phyloP scores from a whole-genome alignment of 2,329 filamentous ascomycete species.

The Aureobasidium sp. region DNA sequence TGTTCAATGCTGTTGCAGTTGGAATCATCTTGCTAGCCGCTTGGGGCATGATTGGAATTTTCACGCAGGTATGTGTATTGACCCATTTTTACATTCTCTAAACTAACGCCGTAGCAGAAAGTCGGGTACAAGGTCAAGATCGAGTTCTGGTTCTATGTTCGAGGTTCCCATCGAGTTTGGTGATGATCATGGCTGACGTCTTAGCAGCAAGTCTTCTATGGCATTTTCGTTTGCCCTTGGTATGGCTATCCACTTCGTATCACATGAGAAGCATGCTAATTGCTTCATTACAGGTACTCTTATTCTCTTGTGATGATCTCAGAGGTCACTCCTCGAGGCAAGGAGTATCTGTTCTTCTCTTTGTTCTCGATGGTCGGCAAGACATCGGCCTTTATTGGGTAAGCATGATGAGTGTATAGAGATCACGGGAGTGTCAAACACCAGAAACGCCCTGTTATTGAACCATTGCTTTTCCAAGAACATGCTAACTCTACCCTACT shows the following conservation, averaged over 20 bases:
- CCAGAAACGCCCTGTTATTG: not conserved
- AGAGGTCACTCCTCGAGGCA: constrained; percentile 59
- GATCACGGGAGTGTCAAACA: too few relatives aligned
- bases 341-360: constrained; percentile 65
- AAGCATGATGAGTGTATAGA: not conserved
- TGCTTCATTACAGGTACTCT: constrained; percentile 39
- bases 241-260: not conserved
- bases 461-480: not conserved
- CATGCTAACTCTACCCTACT: not conserved
- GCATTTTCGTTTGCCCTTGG: constrained; percentile 51
- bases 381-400: constrained; percentile 58
- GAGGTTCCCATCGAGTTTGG: not conserved
- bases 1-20: constrained; percentile 60
- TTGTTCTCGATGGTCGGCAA: constrained; percentile 64
- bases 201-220: constrained; percentile 47
- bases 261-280: not conserved
- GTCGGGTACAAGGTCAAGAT: not conserved
- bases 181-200: not conserved
- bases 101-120: not conserved
- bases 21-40: constrained; percentile 54
- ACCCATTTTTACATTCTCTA: not conserved
- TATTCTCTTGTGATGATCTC: constrained; percentile 66
- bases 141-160: not conserved
- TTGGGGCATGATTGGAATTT: constrained; percentile 55
- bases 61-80: constrained; percentile 34